Conservation (phyloP, 2,329 filamentous ascomycete genomes). For the Claviceps maximensis region DNA sequence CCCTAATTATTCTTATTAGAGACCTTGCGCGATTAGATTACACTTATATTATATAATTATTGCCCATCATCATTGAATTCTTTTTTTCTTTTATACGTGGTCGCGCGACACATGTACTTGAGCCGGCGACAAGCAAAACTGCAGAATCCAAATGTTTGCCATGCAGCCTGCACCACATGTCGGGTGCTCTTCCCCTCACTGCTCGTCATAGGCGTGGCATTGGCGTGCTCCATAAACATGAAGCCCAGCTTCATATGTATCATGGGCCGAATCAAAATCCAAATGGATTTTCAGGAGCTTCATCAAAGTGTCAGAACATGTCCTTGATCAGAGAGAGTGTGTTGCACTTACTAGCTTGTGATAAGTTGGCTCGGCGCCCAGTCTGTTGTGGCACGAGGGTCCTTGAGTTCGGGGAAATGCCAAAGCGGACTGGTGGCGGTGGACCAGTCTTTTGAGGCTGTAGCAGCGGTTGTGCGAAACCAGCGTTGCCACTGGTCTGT, state of each 20-base stretch:
- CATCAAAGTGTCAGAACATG: background rate
- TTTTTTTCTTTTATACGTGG: background rate
- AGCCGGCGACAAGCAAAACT: too few relatives aligned
- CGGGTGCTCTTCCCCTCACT: background rate
- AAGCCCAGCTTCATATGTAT: background rate
- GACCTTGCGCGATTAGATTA: background rate
- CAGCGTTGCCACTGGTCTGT: constrained; percentile 36
- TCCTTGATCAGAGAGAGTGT: background rate
- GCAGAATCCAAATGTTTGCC: background rate
- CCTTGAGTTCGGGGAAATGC: constrained; percentile 57
- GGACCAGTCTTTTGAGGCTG: constrained; percentile 45
- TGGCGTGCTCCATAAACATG: background rate
- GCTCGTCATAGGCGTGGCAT: background rate
- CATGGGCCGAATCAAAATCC: constrained; percentile 26
- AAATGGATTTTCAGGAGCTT: constrained; percentile 41
- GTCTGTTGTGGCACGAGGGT: constrained; percentile 78
- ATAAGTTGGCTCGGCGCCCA: constrained; percentile 76
- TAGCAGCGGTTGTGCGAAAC: constrained; percentile 35
- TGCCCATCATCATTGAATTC: background rate
- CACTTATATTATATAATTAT: background rate
- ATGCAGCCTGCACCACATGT: background rate
- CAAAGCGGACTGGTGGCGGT: constrained; percentile 78
- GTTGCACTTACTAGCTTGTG: constrained; percentile 80
- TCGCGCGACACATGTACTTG: background rate
- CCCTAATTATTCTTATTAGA: background rate